These are phyloP conservation scores for Mortierella sp. DNA, from an alignment of 371 early-diverging fungal species.

Conservation along the genomic window DNA sequence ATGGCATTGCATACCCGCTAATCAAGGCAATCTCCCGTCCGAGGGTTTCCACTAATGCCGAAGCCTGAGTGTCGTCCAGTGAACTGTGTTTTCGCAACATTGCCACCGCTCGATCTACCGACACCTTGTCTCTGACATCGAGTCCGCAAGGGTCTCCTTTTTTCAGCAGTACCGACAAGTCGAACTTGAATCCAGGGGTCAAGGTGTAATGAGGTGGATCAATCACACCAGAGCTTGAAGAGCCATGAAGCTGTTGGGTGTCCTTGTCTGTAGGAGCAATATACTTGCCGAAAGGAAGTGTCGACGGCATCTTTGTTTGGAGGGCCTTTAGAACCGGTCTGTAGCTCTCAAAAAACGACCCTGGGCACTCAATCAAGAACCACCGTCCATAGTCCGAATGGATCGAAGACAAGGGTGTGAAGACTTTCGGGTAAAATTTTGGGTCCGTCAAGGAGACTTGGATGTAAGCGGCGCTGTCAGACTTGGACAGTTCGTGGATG, in stretches of 20 bases:
- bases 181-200: slow-evolving; percentile 50
- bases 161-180: slow-evolving; percentile 43
- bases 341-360: slow-evolving; percentile 60
- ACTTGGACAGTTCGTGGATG: slow-evolving; percentile 23
- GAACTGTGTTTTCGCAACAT: slow-evolving; percentile 23
- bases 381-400: slow-evolving; percentile 20
- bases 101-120: slow-evolving; percentile 6
- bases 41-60: slow-evolving; percentile 55
- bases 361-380: slow-evolving; percentile 61
- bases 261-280: slow-evolving; percentile 41
- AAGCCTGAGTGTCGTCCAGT: slow-evolving; percentile 56
- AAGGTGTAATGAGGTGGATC: slow-evolving; percentile 56
- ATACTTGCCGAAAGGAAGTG: slow-evolving; percentile 58
- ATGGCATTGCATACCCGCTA: too few species aligned
- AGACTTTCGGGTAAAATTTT: slow-evolving; percentile 14
- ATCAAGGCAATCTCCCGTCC: slow-evolving; percentile 58
- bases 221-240: neutral
- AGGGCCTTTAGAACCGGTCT: slow-evolving; percentile 59
- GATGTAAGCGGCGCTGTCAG: slow-evolving; percentile 25
- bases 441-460: slow-evolving; percentile 46
- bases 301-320: slow-evolving; percentile 36
- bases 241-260: too few species aligned
- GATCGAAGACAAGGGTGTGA: neutral
- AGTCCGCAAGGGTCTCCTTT: neutral
- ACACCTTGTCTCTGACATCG: slow-evolving; percentile 14